Base-by-base conservation (phyloP, 805 yeast species). In the Saccharomycopsis babjevae region DNA sequence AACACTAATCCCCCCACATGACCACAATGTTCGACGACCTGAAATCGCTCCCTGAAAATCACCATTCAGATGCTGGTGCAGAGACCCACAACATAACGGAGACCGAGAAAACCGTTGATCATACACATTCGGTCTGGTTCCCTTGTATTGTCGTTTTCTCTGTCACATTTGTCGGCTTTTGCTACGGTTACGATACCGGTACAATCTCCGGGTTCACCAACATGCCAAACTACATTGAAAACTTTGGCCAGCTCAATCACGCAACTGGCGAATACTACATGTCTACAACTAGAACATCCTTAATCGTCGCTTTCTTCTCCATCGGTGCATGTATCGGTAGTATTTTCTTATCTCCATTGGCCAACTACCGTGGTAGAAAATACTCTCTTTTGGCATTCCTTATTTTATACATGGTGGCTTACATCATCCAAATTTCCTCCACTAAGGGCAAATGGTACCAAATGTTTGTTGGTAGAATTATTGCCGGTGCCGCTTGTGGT, bases 111-210 rank as follows among this genome's bases (percentile, higher is more conserved):
- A 13, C 2, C 10, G 50, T 28, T 46, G 58, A 59, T 5, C n/a
- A 42, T 8, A 11, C 11, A 10, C 61, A 61, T 7, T 42, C 57
- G 16, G 32, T 61, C 34, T n/a, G 20, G 5, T 61, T 58, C 30
- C 57, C 64, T 20, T 18, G 57, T 22, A 4, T 61, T 13, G 43
- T 58, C 32, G 64, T 61, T 5, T 52, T 77, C n/a, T 67, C 81
- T 59, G 81, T 86, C 65, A 88, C 89, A 38, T 86, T 86, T 65
- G 90, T 89, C 74, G 92, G 91, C 56, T 86, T 83, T 70, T 85
- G 85, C 54, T 86, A 84, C 68, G 91, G 91, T 63, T 85, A 85
- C 79, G 91, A 85, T 75, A 86, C 89, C 58, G 91, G 90, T 75
- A 84, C 90, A 65, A 81, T 85, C 71, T 83, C 88, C 50, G 89